Conservation (phyloP, 345 rosid species). For the Microcos paniculata region DNA sequence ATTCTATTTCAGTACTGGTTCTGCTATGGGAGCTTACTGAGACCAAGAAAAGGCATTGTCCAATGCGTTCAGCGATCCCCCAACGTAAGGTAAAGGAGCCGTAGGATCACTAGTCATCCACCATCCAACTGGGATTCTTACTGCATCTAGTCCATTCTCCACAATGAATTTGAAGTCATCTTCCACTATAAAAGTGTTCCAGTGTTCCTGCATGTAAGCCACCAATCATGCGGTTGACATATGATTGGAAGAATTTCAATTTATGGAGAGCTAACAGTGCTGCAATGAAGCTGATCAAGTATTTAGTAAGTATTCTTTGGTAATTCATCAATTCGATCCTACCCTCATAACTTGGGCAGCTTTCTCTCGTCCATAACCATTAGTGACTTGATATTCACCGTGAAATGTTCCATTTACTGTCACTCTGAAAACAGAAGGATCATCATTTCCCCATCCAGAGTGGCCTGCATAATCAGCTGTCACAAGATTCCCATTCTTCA, state of each 20-base stretch:
- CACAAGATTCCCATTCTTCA: constrained; percentile 43
- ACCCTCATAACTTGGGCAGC: constrained; percentile 51
- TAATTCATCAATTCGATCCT: neutral
- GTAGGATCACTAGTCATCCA: constrained; percentile 59
- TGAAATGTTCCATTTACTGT: constrained; percentile 11
- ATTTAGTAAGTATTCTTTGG: neutral
- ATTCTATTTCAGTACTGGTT: neutral
- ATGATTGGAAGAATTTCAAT: neutral
- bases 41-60: constrained; percentile 68
- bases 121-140: constrained; percentile 68
- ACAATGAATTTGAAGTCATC: constrained; percentile 57
- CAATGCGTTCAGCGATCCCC: constrained; percentile 50
- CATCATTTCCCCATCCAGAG: constrained; percentile 39
- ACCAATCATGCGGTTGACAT: neutral
- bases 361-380: constrained; percentile 50
- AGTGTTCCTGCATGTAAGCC: constrained; percentile 41
- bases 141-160: constrained; percentile 43
- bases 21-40: constrained; percentile 23
- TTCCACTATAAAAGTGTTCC: constrained; percentile 58
- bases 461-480: constrained; percentile 41
- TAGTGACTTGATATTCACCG: constrained; percentile 65
- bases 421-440: constrained; percentile 50
- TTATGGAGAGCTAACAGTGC: neutral
- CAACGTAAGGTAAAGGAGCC: constrained; percentile 54
- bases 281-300: neutral